Percentiles rank a stretch among this genome's conserved stretches.
Evolutionary conservation across 1,284 basidiomycete species (phyloP).

Genomic region (Rhodotorula sp.): DNA sequence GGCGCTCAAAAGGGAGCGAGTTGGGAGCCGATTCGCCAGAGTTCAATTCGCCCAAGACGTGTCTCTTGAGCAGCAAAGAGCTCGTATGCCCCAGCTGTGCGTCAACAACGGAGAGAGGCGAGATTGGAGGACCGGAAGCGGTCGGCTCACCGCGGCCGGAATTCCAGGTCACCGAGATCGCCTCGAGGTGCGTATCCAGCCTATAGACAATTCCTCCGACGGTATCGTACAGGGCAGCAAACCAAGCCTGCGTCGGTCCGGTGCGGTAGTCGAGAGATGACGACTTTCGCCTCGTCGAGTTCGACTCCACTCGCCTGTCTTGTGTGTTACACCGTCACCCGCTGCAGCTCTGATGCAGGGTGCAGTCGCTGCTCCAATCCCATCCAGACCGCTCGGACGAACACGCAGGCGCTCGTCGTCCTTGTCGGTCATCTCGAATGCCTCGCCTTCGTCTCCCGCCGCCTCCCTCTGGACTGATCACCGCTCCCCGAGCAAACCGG

Average conservation of each 20-base stretch:
- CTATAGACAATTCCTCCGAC: too few species aligned
- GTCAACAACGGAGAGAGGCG: too few species aligned
- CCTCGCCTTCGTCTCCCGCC: not conserved
- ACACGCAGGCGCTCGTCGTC: conserved; percentile 25
- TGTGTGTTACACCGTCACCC: not conserved
- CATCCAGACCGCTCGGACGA: conserved; percentile 11
- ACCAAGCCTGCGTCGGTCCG: not conserved
- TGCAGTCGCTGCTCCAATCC: conserved; percentile 9
- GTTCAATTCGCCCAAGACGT: too few species aligned
- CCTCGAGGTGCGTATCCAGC: too few species aligned
- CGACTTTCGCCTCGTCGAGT: not conserved
- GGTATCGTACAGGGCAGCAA: not conserved
- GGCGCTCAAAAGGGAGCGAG: not conserved
- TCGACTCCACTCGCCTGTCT: not conserved
- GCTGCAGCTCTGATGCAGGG: conserved; percentile 2
- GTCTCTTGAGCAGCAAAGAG: too few species aligned
- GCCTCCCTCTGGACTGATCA: not conserved
- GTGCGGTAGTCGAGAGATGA: not conserved
- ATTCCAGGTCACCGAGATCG: too few species aligned
- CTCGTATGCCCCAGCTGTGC: too few species aligned
- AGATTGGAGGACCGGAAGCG: too few species aligned
- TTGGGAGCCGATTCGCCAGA: not conserved
- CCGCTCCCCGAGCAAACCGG: conserved; percentile 3
- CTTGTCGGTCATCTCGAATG: conserved; percentile 12
- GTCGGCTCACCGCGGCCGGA: too few species aligned